Conservation (phyloP, 2,329 filamentous ascomycete genomes). For the Fusarium nanum region DNA sequence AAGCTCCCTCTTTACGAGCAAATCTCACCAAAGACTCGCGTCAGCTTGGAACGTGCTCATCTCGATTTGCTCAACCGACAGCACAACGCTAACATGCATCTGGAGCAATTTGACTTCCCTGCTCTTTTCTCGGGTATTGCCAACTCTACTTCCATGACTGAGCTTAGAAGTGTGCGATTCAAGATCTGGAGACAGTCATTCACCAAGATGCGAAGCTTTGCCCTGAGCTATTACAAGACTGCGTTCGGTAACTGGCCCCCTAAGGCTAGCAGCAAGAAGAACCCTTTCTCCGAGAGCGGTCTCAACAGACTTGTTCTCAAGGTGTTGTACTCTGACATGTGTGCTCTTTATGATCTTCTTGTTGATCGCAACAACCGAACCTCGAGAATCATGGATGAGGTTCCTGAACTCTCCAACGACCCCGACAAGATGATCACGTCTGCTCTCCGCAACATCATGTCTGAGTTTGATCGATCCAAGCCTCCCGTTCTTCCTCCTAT, state of each 20-base stretch:
- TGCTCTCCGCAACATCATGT: conserved; percentile 81
- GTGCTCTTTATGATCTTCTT: conserved; percentile 86
- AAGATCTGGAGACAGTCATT: conserved; percentile 85
- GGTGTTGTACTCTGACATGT: conserved; percentile 87
- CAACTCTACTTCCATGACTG: conserved; percentile 80
- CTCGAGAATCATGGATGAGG: conserved; percentile 79
- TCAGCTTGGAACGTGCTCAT: conserved; percentile 83
- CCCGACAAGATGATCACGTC: conserved; percentile 71
- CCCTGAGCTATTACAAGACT: conserved; percentile 73
- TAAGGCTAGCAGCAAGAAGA: conserved; percentile 91
- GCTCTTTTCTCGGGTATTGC: conserved; percentile 89
- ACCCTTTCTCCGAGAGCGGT: conserved; percentile 85
- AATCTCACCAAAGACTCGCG: conserved; percentile 77
- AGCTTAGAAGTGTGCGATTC: conserved; percentile 83
- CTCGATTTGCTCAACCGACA: conserved; percentile 82
- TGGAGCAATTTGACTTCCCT: conserved; percentile 93
- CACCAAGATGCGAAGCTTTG: conserved; percentile 77
- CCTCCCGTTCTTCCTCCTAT: conserved; percentile 92
- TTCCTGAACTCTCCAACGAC: conserved; percentile 65
- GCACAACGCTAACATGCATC: conserved; percentile 74
- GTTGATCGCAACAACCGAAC: conserved; percentile 85
- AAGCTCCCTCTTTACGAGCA: conserved; percentile 76
- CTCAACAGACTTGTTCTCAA: conserved; percentile 86
- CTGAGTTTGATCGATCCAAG: conserved; percentile 88
- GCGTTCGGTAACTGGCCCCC: conserved; percentile 83